Conservation (phyloP, 306 rosid species). For the Begonia masoniana region DNA sequence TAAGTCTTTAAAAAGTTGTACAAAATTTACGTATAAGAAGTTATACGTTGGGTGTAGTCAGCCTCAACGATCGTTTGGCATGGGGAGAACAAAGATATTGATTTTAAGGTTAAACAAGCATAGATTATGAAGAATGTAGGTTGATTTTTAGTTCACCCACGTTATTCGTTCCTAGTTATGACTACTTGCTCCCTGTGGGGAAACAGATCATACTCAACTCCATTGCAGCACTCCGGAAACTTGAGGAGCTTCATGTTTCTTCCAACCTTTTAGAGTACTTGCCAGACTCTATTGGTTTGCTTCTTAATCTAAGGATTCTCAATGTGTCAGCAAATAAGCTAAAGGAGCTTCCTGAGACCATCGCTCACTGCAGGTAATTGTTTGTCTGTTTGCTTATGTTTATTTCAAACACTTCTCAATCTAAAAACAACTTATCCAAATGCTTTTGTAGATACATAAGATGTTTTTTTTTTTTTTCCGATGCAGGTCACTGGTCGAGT, state of each 20-base stretch:
- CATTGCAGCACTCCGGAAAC: conserved; percentile 50
- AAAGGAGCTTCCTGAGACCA: conserved; percentile 52
- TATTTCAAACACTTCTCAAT: too few species aligned
- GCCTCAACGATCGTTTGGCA: too few species aligned
- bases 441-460: too few species aligned
- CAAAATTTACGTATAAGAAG: too few species aligned
- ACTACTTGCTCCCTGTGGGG: background rate
- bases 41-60: too few species aligned
- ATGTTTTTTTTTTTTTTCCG: background rate
- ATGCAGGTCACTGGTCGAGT: conserved; percentile 77
- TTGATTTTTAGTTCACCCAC: too few species aligned
- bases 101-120: too few species aligned
- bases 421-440: too few species aligned
- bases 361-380: conserved; percentile 61
- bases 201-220: conserved; percentile 66
- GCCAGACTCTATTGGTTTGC: conserved; percentile 69
- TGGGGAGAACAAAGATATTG: too few species aligned
- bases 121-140: too few species aligned
- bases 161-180: too few species aligned
- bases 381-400: background rate
- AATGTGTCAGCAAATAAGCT: conserved; percentile 71
- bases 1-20: too few species aligned
- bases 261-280: conserved; percentile 52
- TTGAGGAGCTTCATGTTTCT: conserved; percentile 60
- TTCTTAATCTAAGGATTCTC: conserved; percentile 54